Conservation (phyloP, 2,329 filamentous ascomycete genomes). For the Fusarium algeriense region DNA sequence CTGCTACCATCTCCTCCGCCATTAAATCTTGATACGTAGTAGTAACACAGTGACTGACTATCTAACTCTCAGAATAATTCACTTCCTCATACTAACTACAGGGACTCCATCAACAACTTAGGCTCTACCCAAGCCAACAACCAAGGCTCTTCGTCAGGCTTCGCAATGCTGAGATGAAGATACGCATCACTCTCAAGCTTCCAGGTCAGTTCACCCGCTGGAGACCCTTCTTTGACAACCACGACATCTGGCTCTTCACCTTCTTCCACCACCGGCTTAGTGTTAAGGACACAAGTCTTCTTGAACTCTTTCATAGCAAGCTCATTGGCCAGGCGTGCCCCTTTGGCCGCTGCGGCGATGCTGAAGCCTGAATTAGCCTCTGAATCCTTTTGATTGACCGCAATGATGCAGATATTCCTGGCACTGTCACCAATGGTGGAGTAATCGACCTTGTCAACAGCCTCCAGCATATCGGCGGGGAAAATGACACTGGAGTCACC, state of each 20-base stretch:
- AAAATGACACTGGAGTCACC: not conserved
- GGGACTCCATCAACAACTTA: not conserved
- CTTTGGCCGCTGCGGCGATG: not conserved
- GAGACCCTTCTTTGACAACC: not conserved
- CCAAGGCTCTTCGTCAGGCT: not conserved
- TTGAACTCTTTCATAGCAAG: conserved; percentile 1
- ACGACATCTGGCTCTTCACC: not conserved
- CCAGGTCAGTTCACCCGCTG: not conserved
- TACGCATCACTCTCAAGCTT: not conserved
- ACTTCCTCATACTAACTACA: not conserved
- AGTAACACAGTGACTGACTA: too few species aligned
- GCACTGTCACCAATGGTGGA: not conserved
- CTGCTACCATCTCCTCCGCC: too few species aligned
- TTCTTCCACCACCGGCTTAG: not conserved
- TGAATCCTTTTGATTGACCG: not conserved
- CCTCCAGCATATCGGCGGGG: not conserved
- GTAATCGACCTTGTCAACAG: not conserved
- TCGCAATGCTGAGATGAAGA: not conserved
- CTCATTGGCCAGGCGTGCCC: conserved; percentile 1
- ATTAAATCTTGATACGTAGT: too few species aligned
- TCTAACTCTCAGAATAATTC: too few species aligned
- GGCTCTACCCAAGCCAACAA: not conserved
- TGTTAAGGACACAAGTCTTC: not conserved
- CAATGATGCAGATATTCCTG: not conserved
- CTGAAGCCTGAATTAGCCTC: not conserved